These are phyloP conservation scores for Penicillium sp. DNA, from an alignment of 2,329 filamentous ascomycete species.

Conservation along the genomic window DNA sequence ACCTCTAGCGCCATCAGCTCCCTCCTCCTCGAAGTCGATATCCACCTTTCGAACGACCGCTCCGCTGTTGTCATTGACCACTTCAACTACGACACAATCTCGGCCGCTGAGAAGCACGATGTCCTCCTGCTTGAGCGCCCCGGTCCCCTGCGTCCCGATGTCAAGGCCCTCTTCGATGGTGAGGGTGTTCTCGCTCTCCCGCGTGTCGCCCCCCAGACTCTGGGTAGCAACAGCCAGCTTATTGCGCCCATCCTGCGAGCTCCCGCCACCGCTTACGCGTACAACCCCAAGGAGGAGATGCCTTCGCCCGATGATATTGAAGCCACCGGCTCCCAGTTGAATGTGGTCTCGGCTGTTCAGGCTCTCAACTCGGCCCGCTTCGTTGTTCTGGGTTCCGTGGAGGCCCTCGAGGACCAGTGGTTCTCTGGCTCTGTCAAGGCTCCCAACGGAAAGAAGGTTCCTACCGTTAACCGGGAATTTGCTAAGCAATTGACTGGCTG, in stretches of 20 bases:
- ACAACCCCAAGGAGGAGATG: constrained; percentile 85
- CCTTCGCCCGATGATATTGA: constrained; percentile 77
- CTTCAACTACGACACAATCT: constrained; percentile 83
- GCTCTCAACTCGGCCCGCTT: constrained; percentile 91
- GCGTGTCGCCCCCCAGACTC: constrained; percentile 73
- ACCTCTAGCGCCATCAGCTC: constrained; percentile 73
- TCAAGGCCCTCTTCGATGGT: constrained; percentile 76
- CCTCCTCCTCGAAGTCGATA: constrained; percentile 83
- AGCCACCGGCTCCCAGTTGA: constrained; percentile 78
- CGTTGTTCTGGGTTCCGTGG: constrained; percentile 79
- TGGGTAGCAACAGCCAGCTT: constrained; percentile 74
- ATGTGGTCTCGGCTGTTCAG: constrained; percentile 82
- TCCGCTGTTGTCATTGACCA: constrained; percentile 88
- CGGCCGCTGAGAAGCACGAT: constrained; percentile 81
- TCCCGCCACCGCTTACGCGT: constrained; percentile 83
- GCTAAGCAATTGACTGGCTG: constrained; percentile 84
- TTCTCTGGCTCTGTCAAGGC: constrained; percentile 75
- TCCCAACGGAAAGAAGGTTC: constrained; percentile 55
- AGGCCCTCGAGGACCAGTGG: constrained; percentile 87
- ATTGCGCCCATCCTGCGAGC: constrained; percentile 81
- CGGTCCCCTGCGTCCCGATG: constrained; percentile 62
- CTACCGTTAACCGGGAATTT: constrained; percentile 80
- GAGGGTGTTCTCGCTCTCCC: constrained; percentile 77
- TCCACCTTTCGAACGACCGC: constrained; percentile 82
- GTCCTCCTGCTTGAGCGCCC: constrained; percentile 78